Base-by-base conservation (phyloP, 805 yeast genomes). In the Pachysolen tannophilus region DNA sequence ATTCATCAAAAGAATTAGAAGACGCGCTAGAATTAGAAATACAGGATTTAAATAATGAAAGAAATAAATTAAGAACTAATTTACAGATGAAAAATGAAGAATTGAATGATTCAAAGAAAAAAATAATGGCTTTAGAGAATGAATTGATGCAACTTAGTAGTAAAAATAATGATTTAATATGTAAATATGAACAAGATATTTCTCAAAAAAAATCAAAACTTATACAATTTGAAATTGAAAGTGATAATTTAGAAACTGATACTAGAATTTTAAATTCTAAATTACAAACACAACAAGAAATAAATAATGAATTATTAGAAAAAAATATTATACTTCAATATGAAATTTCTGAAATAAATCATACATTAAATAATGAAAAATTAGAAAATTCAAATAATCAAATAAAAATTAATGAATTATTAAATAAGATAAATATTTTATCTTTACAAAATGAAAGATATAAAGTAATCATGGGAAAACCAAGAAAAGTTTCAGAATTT, bases 1-100 rank as follows among this genome's bases (percentile, higher is more conserved):
- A 60, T 26, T 60, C 67, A 4, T 60, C 66, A 38, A 61, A 55
- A 34, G 72, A 65, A 30, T 48, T 66, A 21, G 72, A 67, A 37
- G 63, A 52, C 32, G 69, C 67, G 1, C 50, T 65, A 28, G 72
- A 66, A 39, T 59, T 55, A n/a, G 72, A 66, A 38, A 50, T 66
- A 15, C 55, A 53, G 30, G 55, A 46, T 4, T 44, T 54, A 11
- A 44, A 41, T 20, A 33, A 44, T 5, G 61, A 59, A 34, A 39
- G 55, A 23, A 40, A 39, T 5, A 37, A 41, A 4, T 31, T 51
- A n/a, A 45, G 48, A 17, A 43, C 43, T 4, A 30, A 37, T 6
- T 14, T 39, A 16, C 35, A 28, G 11, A 42, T 13, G 25, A 29
- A 28, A 16, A 25, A 24, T 21, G 28, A 30, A 9, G 35, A 32